Evolutionary conservation across 1,284 basidiomycete genomes (phyloP), one percentile per base, ranked within the genome.

Genomic region (Vanrija pseudolonga): DNA sequence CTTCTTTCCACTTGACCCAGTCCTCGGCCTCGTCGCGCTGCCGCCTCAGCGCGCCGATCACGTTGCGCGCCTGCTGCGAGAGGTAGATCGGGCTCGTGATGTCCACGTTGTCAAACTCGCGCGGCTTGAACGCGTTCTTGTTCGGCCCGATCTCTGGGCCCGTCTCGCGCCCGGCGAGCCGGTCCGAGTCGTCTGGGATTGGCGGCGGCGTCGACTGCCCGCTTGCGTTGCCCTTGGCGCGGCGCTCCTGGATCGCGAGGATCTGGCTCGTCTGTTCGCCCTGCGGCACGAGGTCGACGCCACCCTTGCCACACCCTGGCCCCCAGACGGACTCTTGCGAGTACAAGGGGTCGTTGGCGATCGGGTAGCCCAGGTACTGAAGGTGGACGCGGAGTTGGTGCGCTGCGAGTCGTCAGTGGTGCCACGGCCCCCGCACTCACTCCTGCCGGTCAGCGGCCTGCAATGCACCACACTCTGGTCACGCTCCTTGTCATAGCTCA

Each of bases 361-460:
- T 94, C 0, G 96, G 88, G 68, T 90, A 80, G 1, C 96, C 96
- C 46, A 99, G 84, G 70, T 83, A 98, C 77, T 98, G 96, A 2
- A 98, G 82, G 71, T 99, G 96, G 1, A 98, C 95, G 44, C 95
- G 84, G 55, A 96, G 88, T 76, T 97, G 93, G 75, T 97, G 93
- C 1, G 93, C 93, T 89, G 64, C 14, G 54, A 47, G n/a, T n/a
- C 32, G 23, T 50, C 32, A 47, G 42, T 45, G 2, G 15, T n/a
- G 5, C 11, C 24, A 40, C 4, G 22, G 5, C n/a, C 11, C 14
- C 15, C 8, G 18, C 38, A 77, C 89, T 69, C 77, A 91, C 91
- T 93, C 62, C 92, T 80, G 47, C 92, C 92, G 3, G 92, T 95
- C 51, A 88, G 76, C 6, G 92, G 92, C 65, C 82, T 82, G 73